These are phyloP conservation scores for Nepenthes alata DNA, from an alignment of 179 eudicot genomes.

Conservation along the genomic window DNA sequence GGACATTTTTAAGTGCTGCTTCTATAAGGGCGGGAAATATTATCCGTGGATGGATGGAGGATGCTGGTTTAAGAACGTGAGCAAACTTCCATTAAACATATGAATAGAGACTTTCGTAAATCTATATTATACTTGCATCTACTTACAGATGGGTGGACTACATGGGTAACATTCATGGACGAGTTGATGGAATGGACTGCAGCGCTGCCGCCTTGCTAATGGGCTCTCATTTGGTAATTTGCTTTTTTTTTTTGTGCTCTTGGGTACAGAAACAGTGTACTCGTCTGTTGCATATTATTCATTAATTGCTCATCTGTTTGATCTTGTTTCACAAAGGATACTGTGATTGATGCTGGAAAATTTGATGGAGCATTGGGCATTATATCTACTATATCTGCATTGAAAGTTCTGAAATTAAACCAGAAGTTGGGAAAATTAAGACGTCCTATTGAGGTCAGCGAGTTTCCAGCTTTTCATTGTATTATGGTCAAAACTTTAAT, in stretches of 20 bases:
- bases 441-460: conserved; percentile 79
- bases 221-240: conserved; percentile 81
- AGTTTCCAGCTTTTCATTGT: not conserved
- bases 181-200: conserved; percentile 58
- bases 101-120: conserved; percentile 1
- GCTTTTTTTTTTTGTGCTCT: not conserved
- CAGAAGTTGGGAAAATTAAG: conserved; percentile 38
- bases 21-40: conserved; percentile 57
- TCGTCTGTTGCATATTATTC: no score
- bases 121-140: conserved; percentile 8
- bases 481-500: not conserved
- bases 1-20: conserved; percentile 90
- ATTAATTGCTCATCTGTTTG: conserved; percentile 2
- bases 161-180: conserved; percentile 95
- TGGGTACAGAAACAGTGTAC: not conserved
- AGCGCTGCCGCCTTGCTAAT: conserved; percentile 59
- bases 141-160: conserved; percentile 80
- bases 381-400: conserved; percentile 66
- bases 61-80: conserved; percentile 86
- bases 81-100: conserved; percentile 10
- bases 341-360: conserved; percentile 92
- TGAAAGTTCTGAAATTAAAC: conserved; percentile 54
- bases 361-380: conserved; percentile 92
- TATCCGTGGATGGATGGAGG: conserved; percentile 86
- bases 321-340: conserved; percentile 42